A percentile compares a stretch with the other conserved stretches of the same genome.
Conservation (phyloP, 2,329 filamentous ascomycete species). For the Fusarium ambrosium region DNA sequence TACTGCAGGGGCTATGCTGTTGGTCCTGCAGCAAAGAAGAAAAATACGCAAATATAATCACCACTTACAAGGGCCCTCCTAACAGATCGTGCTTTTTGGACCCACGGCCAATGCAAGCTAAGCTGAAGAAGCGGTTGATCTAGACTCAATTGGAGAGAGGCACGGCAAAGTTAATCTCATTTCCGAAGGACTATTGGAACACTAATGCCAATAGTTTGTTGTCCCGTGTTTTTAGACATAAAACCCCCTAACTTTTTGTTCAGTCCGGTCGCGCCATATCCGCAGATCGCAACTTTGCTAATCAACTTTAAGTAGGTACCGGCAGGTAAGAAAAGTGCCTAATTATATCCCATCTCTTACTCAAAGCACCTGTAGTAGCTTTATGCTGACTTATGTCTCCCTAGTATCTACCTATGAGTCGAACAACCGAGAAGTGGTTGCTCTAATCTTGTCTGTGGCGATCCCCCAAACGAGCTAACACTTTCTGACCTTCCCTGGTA, state of each 20-base stretch:
- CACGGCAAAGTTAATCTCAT: background rate
- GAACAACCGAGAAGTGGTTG: background rate
- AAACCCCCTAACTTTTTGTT: background rate
- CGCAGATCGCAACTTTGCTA: background rate
- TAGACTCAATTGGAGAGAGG: background rate
- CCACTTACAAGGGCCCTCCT: background rate
- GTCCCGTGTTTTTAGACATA: background rate
- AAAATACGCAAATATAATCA: background rate
- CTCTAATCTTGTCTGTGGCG: background rate
- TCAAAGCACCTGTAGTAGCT: background rate
- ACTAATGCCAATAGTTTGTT: background rate
- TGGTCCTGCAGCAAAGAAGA: background rate
- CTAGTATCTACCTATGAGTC: background rate
- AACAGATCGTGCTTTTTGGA: background rate
- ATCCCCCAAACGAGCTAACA: background rate
- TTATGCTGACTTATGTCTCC: background rate
- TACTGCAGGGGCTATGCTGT: background rate
- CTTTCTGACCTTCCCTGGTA: background rate
- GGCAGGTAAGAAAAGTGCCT: background rate
- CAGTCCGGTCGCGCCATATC: background rate
- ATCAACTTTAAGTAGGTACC: too few relatives aligned
- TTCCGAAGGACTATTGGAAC: background rate
- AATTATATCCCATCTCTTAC: background rate
- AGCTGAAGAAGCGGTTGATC: background rate
- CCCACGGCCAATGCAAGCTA: background rate